Base-by-base conservation (phyloP, 345 rosid genomes). In the Iberis pinnata region DNA sequence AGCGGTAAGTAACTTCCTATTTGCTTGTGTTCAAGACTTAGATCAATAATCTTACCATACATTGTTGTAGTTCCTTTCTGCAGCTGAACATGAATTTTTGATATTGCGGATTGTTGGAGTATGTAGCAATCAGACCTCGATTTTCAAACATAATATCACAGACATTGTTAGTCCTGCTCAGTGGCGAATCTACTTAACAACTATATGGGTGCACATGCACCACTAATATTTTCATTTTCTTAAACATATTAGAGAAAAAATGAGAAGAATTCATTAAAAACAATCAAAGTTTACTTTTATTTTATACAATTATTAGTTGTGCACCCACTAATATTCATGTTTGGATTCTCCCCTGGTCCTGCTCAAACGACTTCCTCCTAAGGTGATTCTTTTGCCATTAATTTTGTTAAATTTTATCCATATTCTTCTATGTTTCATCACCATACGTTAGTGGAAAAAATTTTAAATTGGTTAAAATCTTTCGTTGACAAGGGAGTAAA, bases 41-140 rank as follows among this genome's bases (percentile, higher is more conserved):
- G 43, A 6, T 35, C 17, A 36, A n/a, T 12, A 22, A 7, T 18
- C 37, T 10, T 25, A 53, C 31, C 63, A 55, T 29, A 25, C 2
- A 11, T 24, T 29, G n/a, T n/a, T 24, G 53, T 9, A 31, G 47
- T 29, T 32, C 46, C 45, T 43, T 47, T 60, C 43, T 37, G 27
- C 1, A 8, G 19, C 27, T 2, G n/a, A 0, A 16, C 44, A 46
- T 69, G 29, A 41, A 61, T 55, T 22, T 45, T 15, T 65, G 11
- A 37, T 58, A 62, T 64, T 71, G 74, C 80, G 88, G 97, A 75
- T 75, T 92, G 63, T 58, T 92, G 73, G 99, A 88, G 78, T 92
- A 88, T 59, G 82, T 83, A 24, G 78, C 99, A 37, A 88, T 92
- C 29, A 97, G 99, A 4, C 99, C 99, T 71, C 94, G 99, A 15